Evolutionary conservation across 2,329 filamentous ascomycete species (phyloP).

Genomic region (Fusarium burgessii): DNA sequence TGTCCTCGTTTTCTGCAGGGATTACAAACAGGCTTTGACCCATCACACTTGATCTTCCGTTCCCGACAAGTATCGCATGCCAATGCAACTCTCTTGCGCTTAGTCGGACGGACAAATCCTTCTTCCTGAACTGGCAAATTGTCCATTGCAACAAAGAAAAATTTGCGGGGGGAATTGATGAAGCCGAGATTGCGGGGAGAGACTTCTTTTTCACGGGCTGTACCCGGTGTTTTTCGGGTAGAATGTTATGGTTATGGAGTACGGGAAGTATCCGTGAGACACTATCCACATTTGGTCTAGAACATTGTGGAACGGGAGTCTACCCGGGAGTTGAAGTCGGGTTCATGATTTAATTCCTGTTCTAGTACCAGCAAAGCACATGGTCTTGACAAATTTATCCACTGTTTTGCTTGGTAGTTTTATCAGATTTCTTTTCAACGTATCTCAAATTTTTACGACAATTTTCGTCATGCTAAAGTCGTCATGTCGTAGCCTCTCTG

Average conservation of each 20-base stretch:
- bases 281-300: background rate
- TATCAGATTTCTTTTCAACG: no score
- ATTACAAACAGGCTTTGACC: background rate
- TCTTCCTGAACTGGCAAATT: background rate
- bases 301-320: accelerated
- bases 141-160: background rate
- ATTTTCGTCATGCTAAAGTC: no score
- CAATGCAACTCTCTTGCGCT: constrained; percentile 12
- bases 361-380: background rate
- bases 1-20: constrained; percentile 10
- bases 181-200: background rate
- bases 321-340: background rate
- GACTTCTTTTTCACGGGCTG: constrained; percentile 3
- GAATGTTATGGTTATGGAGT: no score
- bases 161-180: background rate
- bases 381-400: no score
- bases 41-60: constrained; percentile 14
- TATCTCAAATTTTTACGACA: no score
- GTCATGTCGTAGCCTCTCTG: no score
- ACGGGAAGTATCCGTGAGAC: background rate
- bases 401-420: no score
- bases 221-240: background rate
- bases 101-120: background rate
- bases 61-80: constrained; percentile 16
- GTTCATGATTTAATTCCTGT: background rate